phyloP scores from a whole-genome alignment of 257 asterid species.

The Lavandula angustifolia region DNA sequence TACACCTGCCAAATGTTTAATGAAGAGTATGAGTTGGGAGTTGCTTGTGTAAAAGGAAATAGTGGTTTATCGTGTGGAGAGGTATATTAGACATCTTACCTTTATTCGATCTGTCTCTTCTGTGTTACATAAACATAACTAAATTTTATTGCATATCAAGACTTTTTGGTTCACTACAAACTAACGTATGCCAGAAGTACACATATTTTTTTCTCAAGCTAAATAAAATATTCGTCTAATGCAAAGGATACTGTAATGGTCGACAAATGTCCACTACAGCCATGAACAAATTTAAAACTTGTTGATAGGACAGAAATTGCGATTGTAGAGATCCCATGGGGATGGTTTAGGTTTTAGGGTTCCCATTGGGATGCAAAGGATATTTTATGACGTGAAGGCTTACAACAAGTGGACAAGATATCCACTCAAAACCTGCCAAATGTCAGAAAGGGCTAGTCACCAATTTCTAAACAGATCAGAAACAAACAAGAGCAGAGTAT shows the following conservation, averaged over 20 bases:
- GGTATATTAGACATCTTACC: conserved; percentile 3
- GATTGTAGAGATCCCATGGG: no score
- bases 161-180: conserved; percentile 6
- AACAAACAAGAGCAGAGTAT: no score
- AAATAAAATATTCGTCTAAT: conserved; percentile 1
- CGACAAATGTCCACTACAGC: no score
- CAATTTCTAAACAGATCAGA: no score
- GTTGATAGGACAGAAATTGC: no score
- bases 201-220: neutral
- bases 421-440: no score
- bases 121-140: conserved; percentile 8
- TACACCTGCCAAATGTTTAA: conserved; percentile 68
- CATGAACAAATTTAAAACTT: no score
- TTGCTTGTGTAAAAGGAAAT: conserved; percentile 29
- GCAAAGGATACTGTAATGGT: neutral
- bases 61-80: neutral
- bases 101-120: neutral
- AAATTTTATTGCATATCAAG: conserved; percentile 15
- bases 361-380: no score
- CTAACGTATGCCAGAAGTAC: conserved; percentile 10
- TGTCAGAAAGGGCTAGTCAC: no score
- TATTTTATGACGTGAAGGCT: no score
- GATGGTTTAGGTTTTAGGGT: no score
- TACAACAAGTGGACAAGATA: no score
- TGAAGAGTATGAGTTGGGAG: conserved; percentile 22